Base-by-base conservation (phyloP, 2,329 filamentous ascomycete genomes). In the Neofusicoccum umdonicola region DNA sequence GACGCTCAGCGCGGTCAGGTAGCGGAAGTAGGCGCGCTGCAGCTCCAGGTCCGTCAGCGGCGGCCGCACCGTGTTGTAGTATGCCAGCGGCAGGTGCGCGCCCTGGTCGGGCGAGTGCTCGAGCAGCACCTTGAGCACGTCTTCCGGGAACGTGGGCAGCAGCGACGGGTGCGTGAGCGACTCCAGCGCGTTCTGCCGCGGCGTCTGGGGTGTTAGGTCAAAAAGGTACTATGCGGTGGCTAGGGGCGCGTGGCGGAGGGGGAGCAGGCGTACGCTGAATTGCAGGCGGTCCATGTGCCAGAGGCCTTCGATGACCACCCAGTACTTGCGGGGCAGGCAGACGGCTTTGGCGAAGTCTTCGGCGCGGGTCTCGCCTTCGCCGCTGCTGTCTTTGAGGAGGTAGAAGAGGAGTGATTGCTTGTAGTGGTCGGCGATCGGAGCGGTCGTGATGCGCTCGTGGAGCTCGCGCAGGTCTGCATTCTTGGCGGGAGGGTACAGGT, bases 391-490 rank as follows among this genome's bases (percentile, higher is more conserved):
- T 71, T 92, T 88, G 3, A 96, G 84, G 44, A 96, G 81, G 75
- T 96, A 96, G 81, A 91, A 96, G 68, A 96, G 82, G 54, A 95
- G 84, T 17, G 92, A 91, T 69, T 93, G 87, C 76, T 93, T 93
- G 79, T 93, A 89, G 75, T 93, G 90, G 62, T 86, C 83, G 7
- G 89, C 85, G 69, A 89, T 87, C 56, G 80, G 81, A 62, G 82
- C 86, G 31, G 87, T 83, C 74, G 88, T 85, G 68, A 96, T 88
- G 66, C 88, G 86, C 67, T 87, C 81, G 77, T 93, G 88, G 5
- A 96, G 83, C 44, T 86, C 85, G 69, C 87, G 85, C 35, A 96
- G 83, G 47, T 87, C 86, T 66, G 81, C 82, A 65, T 90, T 88
- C 62, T 85, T 86, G 72, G 87, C 88, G 0, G 92, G 91, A 48